These are phyloP conservation scores for Eutrema salsugineum DNA, from an alignment of 441 rosid genomes.

Conservation along the genomic window DNA sequence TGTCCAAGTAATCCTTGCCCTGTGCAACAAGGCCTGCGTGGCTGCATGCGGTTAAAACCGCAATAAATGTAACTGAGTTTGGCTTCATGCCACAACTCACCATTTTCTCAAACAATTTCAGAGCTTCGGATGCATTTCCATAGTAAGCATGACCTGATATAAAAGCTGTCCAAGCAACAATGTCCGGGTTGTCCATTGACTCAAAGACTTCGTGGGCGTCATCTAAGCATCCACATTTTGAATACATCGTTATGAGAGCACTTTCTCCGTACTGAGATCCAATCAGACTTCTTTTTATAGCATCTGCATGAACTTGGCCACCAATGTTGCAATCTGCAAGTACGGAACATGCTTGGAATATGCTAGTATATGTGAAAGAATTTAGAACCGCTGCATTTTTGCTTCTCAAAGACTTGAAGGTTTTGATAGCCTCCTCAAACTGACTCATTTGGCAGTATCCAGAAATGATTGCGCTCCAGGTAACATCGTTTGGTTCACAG, in stretches of 20 bases:
- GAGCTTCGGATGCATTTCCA: conserved; percentile 54
- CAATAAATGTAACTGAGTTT: conserved; percentile 46
- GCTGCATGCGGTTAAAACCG: conserved; percentile 48
- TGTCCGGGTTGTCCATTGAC: conserved; percentile 47
- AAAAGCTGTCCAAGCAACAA: conserved; percentile 62
- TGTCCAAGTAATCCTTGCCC: conserved; percentile 36
- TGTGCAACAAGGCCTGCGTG: conserved; percentile 42
- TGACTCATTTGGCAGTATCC: conserved; percentile 51
- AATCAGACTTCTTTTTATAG: conserved; percentile 40
- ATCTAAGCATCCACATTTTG: conserved; percentile 47
- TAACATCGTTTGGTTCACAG: conserved; percentile 50
- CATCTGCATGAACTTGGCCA: conserved; percentile 52
- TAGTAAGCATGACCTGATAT: conserved; percentile 57
- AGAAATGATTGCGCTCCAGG: conserved; percentile 56
- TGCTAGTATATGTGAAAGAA: conserved; percentile 44
- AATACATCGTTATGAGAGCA: conserved; percentile 45
- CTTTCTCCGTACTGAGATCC: conserved; percentile 43
- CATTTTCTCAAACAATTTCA: conserved; percentile 48
- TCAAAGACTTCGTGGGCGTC: conserved; percentile 47
- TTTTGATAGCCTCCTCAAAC: conserved; percentile 36
- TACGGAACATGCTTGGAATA: conserved; percentile 45
- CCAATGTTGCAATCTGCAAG: conserved; percentile 46
- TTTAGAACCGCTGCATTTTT: conserved; percentile 29
- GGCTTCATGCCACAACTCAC: conserved; percentile 33
- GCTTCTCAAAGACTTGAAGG: conserved; percentile 39